phyloP scores from a whole-genome alignment of 2,329 filamentous ascomycete genomes.

The Talaromyces sp. region DNA sequence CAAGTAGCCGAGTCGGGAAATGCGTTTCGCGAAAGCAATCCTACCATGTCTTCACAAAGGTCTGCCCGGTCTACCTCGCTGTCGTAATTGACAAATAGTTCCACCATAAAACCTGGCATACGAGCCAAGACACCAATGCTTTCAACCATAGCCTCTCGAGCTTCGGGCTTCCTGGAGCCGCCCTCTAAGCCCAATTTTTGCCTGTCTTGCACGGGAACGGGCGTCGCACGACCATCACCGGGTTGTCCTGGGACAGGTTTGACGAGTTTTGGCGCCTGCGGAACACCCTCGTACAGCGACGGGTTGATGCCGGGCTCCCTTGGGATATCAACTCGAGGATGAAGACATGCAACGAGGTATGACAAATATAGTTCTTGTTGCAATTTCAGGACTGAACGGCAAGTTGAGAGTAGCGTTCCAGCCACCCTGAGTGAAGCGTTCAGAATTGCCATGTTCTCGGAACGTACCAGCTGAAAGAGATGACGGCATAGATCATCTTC shows the following conservation, averaged over 20 bases:
- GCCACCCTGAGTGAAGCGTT: conserved; percentile 91
- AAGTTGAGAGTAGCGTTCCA: conserved; percentile 85
- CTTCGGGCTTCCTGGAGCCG: conserved; percentile 86
- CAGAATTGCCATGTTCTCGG: conserved; percentile 91
- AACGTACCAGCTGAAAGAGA: conserved; percentile 91
- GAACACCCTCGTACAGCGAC: conserved; percentile 85
- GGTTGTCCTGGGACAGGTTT: conserved; percentile 73
- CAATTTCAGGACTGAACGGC: conserved; percentile 82
- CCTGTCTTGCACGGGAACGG: conserved; percentile 85
- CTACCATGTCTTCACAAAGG: conserved; percentile 92
- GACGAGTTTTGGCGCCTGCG: conserved; percentile 80
- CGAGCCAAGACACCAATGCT: conserved; percentile 86
- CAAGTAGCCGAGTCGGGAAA: conserved; percentile 96
- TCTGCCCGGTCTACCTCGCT: conserved; percentile 89
- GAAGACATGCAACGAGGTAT: conserved; percentile 88
- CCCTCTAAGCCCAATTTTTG: conserved; percentile 91
- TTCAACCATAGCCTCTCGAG: conserved; percentile 96
- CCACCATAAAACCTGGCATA: conserved; percentile 91
- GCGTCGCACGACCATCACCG: conserved; percentile 78
- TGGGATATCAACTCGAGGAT: conserved; percentile 91
- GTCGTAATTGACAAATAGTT: conserved; percentile 97
- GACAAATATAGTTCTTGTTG: conserved; percentile 96
- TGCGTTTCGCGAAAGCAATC: conserved; percentile 85
- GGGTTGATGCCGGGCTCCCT: conserved; percentile 86
- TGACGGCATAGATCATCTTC: conserved; percentile 92